phyloP scores from a whole-genome alignment of 306 rosid species.

The Arachis hypogaea region DNA sequence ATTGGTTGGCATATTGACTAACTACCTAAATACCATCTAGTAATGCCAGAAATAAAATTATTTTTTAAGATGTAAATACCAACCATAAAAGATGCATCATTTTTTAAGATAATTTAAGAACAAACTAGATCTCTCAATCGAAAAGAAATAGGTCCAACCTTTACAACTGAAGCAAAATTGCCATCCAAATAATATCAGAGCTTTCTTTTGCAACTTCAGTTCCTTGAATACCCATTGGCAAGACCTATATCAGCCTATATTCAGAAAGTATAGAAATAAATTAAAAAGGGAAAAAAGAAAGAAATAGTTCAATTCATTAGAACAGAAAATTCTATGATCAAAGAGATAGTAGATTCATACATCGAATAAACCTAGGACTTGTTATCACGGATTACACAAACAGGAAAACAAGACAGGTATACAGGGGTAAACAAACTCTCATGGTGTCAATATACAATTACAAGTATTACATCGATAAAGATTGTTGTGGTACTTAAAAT shows the following conservation, averaged over 20 bases:
- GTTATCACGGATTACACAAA: neutral
- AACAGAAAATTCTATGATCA: neutral
- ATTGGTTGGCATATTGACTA: slow-evolving; percentile 10
- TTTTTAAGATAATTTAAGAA: slow-evolving; percentile 2
- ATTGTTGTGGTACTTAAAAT: neutral
- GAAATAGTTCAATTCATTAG: slow-evolving; percentile 8
- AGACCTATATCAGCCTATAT: slow-evolving; percentile 89
- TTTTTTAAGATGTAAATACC: slow-evolving; percentile 25
- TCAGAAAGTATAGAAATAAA: slow-evolving; percentile 30
- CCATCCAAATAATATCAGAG: slow-evolving; percentile 93
- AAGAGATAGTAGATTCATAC: neutral
- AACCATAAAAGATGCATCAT: slow-evolving; percentile 3
- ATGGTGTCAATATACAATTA: neutral
- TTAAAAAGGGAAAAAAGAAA: slow-evolving; percentile 25
- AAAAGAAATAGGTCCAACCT: slow-evolving; percentile 48
- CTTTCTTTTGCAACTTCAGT: slow-evolving; percentile 97
- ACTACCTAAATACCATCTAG: slow-evolving; percentile 14
- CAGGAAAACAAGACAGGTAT: slow-evolving; percentile 17
- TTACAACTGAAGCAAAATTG: slow-evolving; percentile 85
- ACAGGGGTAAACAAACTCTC: neutral
- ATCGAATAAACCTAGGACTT: neutral
- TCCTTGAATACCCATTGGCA: slow-evolving; percentile 93
- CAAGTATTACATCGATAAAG: neutral
- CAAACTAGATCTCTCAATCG: neutral
- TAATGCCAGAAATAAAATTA: slow-evolving; percentile 9